Conservation (phyloP, 2,329 filamentous ascomycete species). For the Alternaria viburni region DNA sequence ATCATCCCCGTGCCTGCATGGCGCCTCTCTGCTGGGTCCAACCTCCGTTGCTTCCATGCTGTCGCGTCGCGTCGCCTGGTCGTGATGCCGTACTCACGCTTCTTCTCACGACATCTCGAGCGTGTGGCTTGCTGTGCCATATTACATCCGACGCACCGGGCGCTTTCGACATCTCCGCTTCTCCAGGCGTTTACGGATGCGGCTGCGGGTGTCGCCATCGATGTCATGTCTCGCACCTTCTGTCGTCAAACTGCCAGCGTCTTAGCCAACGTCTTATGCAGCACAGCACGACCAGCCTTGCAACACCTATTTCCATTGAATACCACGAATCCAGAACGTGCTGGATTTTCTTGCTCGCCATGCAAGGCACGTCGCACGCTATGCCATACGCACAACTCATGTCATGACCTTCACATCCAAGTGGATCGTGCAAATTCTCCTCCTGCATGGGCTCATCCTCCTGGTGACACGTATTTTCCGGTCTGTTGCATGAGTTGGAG, state of each 20-base stretch:
- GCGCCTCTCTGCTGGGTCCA: constrained; percentile 17
- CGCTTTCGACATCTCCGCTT: constrained; percentile 16
- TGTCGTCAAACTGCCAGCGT: constrained; percentile 19
- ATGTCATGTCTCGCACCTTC: constrained; percentile 27
- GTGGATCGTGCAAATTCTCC: constrained; percentile 32
- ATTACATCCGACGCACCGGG: constrained; percentile 14
- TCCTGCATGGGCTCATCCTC: constrained; percentile 15
- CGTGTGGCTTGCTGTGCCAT: constrained; percentile 10
- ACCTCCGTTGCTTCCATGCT: constrained; percentile 16
- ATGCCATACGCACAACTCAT: constrained; percentile 1
- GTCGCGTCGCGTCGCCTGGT: constrained; percentile 20
- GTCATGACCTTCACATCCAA: constrained; percentile 7
- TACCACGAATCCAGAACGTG: background rate
- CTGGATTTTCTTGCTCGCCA: background rate
- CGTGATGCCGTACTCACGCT: constrained; percentile 6
- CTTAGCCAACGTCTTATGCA: background rate
- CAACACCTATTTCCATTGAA: background rate
- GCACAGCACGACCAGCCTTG: background rate
- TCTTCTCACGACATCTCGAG: constrained; percentile 25
- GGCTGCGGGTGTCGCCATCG: constrained; percentile 22
- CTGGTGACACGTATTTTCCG: constrained; percentile 25
- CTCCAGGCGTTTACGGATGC: constrained; percentile 7
- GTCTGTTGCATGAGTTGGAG: constrained; percentile 27
- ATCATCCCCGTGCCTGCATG: constrained; percentile 31
- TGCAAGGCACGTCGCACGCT: background rate